Evolutionary conservation across 1,284 basidiomycete species (phyloP).

Genomic region (Microbotryum scabiosae): DNA sequence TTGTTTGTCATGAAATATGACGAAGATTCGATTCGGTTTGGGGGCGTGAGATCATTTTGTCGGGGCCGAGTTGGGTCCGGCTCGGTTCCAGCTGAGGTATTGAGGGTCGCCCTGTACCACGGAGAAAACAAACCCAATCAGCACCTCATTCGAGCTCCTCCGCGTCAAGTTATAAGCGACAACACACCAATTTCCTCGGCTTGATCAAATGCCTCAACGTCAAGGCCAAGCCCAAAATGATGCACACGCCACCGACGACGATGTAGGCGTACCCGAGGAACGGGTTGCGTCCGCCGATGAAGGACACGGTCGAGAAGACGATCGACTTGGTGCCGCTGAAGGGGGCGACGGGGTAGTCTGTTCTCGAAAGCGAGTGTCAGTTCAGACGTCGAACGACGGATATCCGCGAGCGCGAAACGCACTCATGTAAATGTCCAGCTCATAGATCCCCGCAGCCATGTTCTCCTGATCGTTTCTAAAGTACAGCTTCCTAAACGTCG

Average conservation of each 20-base stretch:
- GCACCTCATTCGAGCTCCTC: not conserved
- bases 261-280: slow-evolving; percentile 98
- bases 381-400: not conserved
- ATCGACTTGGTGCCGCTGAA: slow-evolving; percentile 95
- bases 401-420: slow-evolving; percentile 37
- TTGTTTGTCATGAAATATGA: too few species aligned
- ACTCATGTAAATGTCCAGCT: slow-evolving; percentile 75
- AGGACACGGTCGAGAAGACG: slow-evolving; percentile 92
- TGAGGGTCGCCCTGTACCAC: not conserved
- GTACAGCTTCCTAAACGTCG: slow-evolving; percentile 92
- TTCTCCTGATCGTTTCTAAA: slow-evolving; percentile 77
- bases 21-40: not conserved
- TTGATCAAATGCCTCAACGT: slow-evolving; percentile 87
- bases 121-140: not conserved
- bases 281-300: slow-evolving; percentile 95
- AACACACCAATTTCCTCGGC: slow-evolving; percentile 59
- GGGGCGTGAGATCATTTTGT: not conserved
- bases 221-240: slow-evolving; percentile 75
- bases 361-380: slow-evolving; percentile 5
- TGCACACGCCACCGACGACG: slow-evolving; percentile 75
- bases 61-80: not conserved
- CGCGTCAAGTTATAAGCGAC: not conserved
- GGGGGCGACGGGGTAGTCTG: slow-evolving; percentile 86
- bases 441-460: slow-evolving; percentile 68
- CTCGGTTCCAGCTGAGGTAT: slow-evolving; percentile 1